Evolutionary conservation across 768 basidiomycete genomes (phyloP), one percentile per base, ranked within the genome.

Genomic region (Daedaleopsis sinensis): DNA sequence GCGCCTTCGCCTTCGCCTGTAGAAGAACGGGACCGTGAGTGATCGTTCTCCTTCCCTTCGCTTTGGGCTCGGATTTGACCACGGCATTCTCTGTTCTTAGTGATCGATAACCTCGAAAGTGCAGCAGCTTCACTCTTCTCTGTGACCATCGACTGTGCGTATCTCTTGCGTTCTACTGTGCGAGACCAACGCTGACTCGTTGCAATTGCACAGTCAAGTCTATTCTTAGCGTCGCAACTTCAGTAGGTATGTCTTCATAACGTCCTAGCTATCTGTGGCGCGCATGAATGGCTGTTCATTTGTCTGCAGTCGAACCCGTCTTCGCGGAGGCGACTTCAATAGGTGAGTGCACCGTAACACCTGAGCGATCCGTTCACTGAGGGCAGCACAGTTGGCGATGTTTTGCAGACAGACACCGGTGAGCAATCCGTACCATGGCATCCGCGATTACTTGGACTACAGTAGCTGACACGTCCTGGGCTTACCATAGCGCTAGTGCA

Each of bases 1-100:
- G 48, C 32, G 50, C 56, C 61, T 5, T 19, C 52, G 23, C 42
- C 57, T 27, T 23, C 52, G 23, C 42, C 52, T 19, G 61, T 55
- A 23, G 35, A 38, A 32, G 47, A 62, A 16, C 56, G 61, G 1
- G 61, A 62, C 18, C 46, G 59, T 60, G 35, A 27, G 58, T 32
- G 27, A 32, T 7, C 7, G 27, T 3, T 47, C 16, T 0, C 32
- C 6, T 18, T 7, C 2, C 32, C 12, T 23, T 21, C 23, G 19
- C 18, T 51, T 12, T 1, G 1, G 5, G 13, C 8, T 21, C 58
- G 9, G 2, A 1, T 7, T 19, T 10, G 23, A 53, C 6, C 46
- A 24, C n/a, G 18, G 16, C 9, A 9, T 12, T 32, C 6, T 36
- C n/a, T 11, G 13, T 18, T 9, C 23, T 0, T 9, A 62, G 61